These are phyloP conservation scores for Fusarium irregulare DNA, from an alignment of 2,329 filamentous ascomycete species.

Conservation along the genomic window DNA sequence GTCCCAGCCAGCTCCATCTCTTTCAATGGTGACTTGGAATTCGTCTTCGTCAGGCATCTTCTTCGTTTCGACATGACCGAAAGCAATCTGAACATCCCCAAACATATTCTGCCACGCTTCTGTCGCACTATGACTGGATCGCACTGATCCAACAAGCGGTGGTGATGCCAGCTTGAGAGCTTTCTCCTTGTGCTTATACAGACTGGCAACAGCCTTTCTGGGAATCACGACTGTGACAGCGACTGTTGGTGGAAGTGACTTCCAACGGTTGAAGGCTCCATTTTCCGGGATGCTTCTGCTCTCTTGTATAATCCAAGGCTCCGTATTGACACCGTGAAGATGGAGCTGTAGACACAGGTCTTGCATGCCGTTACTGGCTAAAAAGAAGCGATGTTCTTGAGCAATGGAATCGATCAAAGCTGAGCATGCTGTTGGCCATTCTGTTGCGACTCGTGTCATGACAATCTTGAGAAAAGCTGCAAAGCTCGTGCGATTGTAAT, in stretches of 20 bases:
- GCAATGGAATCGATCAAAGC: slow-evolving; percentile 47
- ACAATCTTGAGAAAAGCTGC: slow-evolving; percentile 54
- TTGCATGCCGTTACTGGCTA: slow-evolving; percentile 50
- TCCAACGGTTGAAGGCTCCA: slow-evolving; percentile 53
- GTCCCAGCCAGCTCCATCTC: slow-evolving; percentile 52
- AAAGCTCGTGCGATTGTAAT: slow-evolving; percentile 55
- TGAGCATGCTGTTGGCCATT: slow-evolving; percentile 50
- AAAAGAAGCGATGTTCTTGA: slow-evolving; percentile 46
- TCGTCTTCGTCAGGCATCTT: slow-evolving; percentile 46
- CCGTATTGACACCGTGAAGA: slow-evolving; percentile 49
- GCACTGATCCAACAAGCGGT: slow-evolving; percentile 48
- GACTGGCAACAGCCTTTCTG: slow-evolving; percentile 39
- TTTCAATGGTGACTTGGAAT: slow-evolving; percentile 49
- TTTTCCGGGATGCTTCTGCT: slow-evolving; percentile 31
- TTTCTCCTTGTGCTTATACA: slow-evolving; percentile 41
- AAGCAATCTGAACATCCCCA: slow-evolving; percentile 55
- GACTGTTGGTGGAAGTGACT: slow-evolving; percentile 50
- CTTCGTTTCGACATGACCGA: slow-evolving; percentile 51
- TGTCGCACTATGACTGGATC: slow-evolving; percentile 36
- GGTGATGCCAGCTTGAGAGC: slow-evolving; percentile 41
- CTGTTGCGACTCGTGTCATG: slow-evolving; percentile 49
- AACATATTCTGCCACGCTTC: slow-evolving; percentile 53
- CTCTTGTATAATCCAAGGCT: slow-evolving; percentile 46
- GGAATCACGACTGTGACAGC: slow-evolving; percentile 55
- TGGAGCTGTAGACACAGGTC: slow-evolving; percentile 54